A percentile compares a stretch with the other conserved stretches of the same genome.
Evolutionary conservation across 2,329 filamentous ascomycete species (phyloP).

Genomic region (Trichophyton benhamiae): DNA sequence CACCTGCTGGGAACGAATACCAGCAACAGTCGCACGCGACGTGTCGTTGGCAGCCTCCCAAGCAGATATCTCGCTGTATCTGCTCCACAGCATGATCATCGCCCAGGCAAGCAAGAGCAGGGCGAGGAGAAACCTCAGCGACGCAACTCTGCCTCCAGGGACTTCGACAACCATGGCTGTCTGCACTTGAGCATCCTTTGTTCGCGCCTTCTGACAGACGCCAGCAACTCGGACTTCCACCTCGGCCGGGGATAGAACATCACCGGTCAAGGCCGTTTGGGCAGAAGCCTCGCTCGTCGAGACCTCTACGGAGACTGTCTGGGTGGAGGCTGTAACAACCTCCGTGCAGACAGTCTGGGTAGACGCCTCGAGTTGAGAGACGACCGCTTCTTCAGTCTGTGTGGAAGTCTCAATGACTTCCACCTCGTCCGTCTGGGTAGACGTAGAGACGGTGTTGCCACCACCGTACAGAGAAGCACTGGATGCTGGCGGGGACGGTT

Average conservation of each 20-base stretch:
- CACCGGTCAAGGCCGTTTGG: slow-evolving; percentile 3
- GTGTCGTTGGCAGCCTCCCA: slow-evolving; percentile 14
- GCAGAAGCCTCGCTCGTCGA: neutral
- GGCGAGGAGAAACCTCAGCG: slow-evolving; percentile 4
- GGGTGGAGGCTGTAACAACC: slow-evolving; percentile 5
- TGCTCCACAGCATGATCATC: slow-evolving; percentile 7
- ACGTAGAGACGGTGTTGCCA: slow-evolving; percentile 2
- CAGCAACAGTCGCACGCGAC: slow-evolving; percentile 5
- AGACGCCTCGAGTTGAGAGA: neutral
- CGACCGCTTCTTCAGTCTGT: slow-evolving; percentile 6
- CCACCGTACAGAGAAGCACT: slow-evolving; percentile 5
- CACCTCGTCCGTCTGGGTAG: slow-evolving; percentile 3
- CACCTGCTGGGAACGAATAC: slow-evolving; percentile 1
- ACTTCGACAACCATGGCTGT: slow-evolving; percentile 8
- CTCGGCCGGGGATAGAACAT: slow-evolving; percentile 5
- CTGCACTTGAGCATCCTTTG: slow-evolving; percentile 10
- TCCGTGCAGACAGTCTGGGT: slow-evolving; percentile 6
- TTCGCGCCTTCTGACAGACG: neutral
- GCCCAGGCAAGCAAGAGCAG: slow-evolving; percentile 12
- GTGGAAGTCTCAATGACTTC: slow-evolving; percentile 7
- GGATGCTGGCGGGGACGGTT: neutral
- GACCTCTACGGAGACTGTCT: slow-evolving; percentile 6
- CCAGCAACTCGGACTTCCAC: slow-evolving; percentile 6
- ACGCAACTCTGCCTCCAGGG: slow-evolving; percentile 3
- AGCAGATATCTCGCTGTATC: neutral